Conservation (phyloP, 352 stramenopile genomes). For the Phytophthora pseudosyringae region DNA sequence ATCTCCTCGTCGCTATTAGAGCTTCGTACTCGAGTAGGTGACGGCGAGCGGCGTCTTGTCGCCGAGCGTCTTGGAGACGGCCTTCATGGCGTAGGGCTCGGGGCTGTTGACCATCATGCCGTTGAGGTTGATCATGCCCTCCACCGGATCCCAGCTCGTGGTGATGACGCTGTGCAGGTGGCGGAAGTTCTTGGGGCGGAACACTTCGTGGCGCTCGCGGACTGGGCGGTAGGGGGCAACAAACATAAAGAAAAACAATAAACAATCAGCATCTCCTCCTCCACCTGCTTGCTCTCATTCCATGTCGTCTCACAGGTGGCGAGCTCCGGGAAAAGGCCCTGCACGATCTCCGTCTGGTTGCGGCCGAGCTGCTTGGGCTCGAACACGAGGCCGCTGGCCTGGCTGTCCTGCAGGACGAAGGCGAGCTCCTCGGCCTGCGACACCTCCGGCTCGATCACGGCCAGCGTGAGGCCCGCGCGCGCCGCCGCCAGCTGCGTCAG, state of each 20-base stretch:
- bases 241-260: conserved; percentile 7
- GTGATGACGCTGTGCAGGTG: conserved; percentile 87
- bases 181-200: conserved; percentile 84
- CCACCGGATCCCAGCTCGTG: conserved; percentile 72
- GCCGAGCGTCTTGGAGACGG: conserved; percentile 65
- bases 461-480: conserved; percentile 83
- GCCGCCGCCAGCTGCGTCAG: conserved; percentile 86
- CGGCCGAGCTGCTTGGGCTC: conserved; percentile 81
- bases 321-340: conserved; percentile 78
- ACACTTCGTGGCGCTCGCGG: conserved; percentile 58
- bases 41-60: conserved; percentile 79
- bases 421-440: conserved; percentile 77
- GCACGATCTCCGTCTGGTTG: conserved; percentile 79
- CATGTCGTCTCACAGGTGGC: conserved; percentile 57
- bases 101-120: conserved; percentile 85
- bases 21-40: conserved; percentile 74
- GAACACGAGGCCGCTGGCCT: conserved; percentile 82
- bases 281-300: not conserved
- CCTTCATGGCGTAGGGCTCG: conserved; percentile 66
- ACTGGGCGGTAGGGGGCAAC: conserved; percentile 47
- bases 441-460: conserved; percentile 81
- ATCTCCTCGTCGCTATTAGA: not conserved
- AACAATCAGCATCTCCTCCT: not conserved
- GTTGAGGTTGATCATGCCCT: conserved; percentile 80
- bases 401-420: conserved; percentile 83